Evolutionary conservation across 331 rosid species (phyloP), one percentile per base, ranked within the genome.

Genomic region (Malus hybrid): DNA sequence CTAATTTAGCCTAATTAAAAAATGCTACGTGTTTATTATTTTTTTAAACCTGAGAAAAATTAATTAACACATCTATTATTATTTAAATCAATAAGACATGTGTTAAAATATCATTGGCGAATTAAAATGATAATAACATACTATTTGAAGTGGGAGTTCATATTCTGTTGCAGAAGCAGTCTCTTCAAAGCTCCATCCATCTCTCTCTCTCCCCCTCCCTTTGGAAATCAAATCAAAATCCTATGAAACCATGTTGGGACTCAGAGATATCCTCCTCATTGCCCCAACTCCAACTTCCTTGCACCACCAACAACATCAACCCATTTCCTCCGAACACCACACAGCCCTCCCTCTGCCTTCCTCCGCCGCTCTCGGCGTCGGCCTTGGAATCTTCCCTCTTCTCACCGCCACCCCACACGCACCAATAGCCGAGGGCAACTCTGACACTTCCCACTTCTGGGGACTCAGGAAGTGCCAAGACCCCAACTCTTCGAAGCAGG

Each of bases 301-400:
- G 76, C 74, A 77, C 78, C 74, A 77, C 80, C 87, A 50, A 24
- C 90, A 74, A 9, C 66, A 34, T 76, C 93, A 90, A 84, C 80
- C 85, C 84, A 84, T 85, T 52, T 75, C 90, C 64, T 36, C 87
- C 32, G 88, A 90, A 50, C 88, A 86, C 73, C 85, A 85, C 79
- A 60, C 89, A 10, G 83, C 71, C 52, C 82, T 84, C 36, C 85
- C 82, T 15, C 64, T 82, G 1, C 83, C 89, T 60, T 84, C 97
- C 8, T 74, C 92, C 9, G 75, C 94, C 10, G 22, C 97, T 72
- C 90, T 91, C n/a, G 92, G 97, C 33, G 97, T 91, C 29, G 90
- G 97, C 10, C 90, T 89, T 27, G 97, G 96, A 10, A 88, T 91
- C 52, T 91, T 91, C 72, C 97, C 97, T 1, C 96, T 91, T 59